phyloP scores from a whole-genome alignment of 163 green algal species.

The Chloromonas sp. region DNA sequence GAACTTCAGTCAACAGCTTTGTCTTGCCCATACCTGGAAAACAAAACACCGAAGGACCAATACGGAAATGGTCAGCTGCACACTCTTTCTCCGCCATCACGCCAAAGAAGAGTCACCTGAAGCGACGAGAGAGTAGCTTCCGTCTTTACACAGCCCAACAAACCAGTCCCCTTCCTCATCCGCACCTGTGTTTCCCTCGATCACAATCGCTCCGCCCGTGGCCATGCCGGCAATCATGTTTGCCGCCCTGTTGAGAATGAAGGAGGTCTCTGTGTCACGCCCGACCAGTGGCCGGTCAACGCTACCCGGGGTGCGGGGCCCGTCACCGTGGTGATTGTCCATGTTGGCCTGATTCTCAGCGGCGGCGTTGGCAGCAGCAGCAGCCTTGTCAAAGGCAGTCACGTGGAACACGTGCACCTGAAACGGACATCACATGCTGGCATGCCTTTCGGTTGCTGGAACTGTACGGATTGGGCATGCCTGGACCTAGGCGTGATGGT shows the following conservation, averaged over 20 bases:
- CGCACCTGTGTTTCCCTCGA: conserved; percentile 57
- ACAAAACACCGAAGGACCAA: not conserved
- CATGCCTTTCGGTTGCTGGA: too few species aligned
- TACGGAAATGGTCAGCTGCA: not conserved
- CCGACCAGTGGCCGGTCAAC: conserved; percentile 31
- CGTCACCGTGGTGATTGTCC: not conserved
- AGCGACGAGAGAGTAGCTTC: too few species aligned
- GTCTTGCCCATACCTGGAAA: conserved; percentile 70
- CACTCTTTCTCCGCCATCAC: too few species aligned
- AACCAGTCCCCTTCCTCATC: too few species aligned
- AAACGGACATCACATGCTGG: too few species aligned
- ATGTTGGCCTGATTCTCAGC: not conserved
- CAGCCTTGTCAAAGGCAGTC: conserved; percentile 3
- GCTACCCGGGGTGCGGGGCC: not conserved
- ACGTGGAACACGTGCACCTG: conserved; percentile 15
- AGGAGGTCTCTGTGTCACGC: conserved; percentile 29
- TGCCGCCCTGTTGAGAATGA: conserved; percentile 26
- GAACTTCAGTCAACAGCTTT: conserved; percentile 60
- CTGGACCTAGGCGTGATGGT: too few species aligned
- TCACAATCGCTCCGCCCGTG: conserved; percentile 50
- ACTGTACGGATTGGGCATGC: too few species aligned
- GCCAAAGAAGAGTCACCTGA: too few species aligned
- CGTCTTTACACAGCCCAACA: too few species aligned
- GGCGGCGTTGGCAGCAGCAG: not conserved
- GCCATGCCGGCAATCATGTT: conserved; percentile 37